phyloP scores from a whole-genome alignment of 345 rosid species.

The Boechera divaricarpa region DNA sequence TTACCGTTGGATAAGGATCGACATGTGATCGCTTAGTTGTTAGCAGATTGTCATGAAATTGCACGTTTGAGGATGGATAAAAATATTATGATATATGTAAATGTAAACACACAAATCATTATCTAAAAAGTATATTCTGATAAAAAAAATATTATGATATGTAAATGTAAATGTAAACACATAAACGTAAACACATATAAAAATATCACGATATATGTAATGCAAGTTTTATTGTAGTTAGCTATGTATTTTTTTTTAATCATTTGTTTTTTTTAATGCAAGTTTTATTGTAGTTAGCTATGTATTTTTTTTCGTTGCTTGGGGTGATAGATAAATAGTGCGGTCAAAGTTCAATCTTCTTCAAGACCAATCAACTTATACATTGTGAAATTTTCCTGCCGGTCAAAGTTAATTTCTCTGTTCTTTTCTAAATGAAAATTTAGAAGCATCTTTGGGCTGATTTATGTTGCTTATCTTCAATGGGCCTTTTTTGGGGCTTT shows the following conservation, averaged over 20 bases:
- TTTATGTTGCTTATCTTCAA: not conserved
- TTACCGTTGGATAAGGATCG: slow-evolving; percentile 21
- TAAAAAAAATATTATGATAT: no score
- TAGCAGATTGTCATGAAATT: slow-evolving; percentile 7
- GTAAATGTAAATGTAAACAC: no score
- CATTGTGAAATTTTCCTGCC: not conserved
- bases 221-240: no score
- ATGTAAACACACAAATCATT: not conserved
- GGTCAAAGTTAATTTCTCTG: not conserved
- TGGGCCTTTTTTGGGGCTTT: not conserved
- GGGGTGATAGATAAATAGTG: not conserved
- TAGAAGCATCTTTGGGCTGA: not conserved
- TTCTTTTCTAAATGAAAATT: not conserved
- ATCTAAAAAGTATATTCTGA: no score
- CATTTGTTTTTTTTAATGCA: no score
- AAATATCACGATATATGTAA: no score
- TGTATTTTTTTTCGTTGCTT: not conserved
- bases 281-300: not conserved
- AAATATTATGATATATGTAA: not conserved
- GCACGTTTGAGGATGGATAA: not conserved
- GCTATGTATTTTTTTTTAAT: no score
- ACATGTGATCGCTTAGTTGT: slow-evolving; percentile 30
- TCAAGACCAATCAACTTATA: not conserved
- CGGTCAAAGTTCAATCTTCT: not conserved
- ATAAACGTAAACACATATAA: no score